Percentiles rank a stretch among this genome's conserved stretches.
phyloP scores from a whole-genome alignment of 129 eudicot genomes.

The Erigeron canadensis region DNA sequence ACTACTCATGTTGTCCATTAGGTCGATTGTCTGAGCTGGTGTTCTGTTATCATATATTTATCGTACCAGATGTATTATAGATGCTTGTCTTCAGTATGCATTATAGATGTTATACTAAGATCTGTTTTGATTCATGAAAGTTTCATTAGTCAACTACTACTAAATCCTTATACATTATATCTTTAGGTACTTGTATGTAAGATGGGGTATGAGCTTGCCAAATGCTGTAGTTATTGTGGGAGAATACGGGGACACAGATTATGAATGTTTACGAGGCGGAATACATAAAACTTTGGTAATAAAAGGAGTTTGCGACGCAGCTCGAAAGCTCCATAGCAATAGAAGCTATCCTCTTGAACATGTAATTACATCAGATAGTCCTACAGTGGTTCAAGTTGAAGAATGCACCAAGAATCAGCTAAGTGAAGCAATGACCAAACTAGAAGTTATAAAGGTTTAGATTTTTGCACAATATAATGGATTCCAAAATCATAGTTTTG shows the following conservation, averaged over 20 bases:
- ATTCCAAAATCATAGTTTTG: not conserved
- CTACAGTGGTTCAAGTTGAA: slow-evolving; percentile 41
- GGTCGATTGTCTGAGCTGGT: too few species aligned
- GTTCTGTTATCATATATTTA: too few species aligned
- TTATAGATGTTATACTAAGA: too few species aligned
- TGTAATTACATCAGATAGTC: slow-evolving; percentile 53
- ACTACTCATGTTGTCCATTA: too few species aligned
- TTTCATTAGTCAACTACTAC: not conserved
- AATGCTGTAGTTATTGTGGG: slow-evolving; percentile 64
- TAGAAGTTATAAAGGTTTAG: slow-evolving; percentile 43
- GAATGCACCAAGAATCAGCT: slow-evolving; percentile 37
- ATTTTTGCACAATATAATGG: not conserved
- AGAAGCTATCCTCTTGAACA: slow-evolving; percentile 81
- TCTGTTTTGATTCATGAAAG: too few species aligned
- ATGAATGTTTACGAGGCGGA: slow-evolving; percentile 74
- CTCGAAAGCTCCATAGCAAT: slow-evolving; percentile 51
- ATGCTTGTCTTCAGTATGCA: too few species aligned
- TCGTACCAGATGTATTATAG: too few species aligned
- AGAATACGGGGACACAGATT: slow-evolving; percentile 83
- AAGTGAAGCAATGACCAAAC: slow-evolving; percentile 39
- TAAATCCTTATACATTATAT: slow-evolving; percentile 1
- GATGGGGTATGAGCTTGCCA: slow-evolving; percentile 70
- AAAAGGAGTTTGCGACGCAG: slow-evolving; percentile 56
- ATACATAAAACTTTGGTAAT: slow-evolving; percentile 65
- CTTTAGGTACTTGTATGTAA: slow-evolving; percentile 62